phyloP scores from a whole-genome alignment of 1,284 basidiomycete species.

The Chondrostereum purpureum region DNA sequence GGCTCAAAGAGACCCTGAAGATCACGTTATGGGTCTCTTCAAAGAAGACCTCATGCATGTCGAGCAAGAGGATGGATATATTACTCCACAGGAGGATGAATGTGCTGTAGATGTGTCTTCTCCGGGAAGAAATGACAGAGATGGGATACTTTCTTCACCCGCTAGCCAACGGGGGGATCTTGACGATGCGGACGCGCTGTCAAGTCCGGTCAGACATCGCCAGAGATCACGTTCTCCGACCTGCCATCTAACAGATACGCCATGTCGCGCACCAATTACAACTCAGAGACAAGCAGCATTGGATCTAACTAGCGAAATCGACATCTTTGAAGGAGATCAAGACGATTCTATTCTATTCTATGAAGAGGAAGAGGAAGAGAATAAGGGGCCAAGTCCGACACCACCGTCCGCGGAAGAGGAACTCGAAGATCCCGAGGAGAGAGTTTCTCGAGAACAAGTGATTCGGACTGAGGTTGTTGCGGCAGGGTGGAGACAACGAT shows the following conservation, averaged over 20 bases:
- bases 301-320: constrained; percentile 44
- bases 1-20: constrained; percentile 27
- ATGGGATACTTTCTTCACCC: constrained; percentile 8
- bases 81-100: constrained; percentile 55
- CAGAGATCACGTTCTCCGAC: constrained; percentile 17
- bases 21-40: constrained; percentile 25
- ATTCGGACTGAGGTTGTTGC: constrained; percentile 39
- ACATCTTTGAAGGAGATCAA: constrained; percentile 24
- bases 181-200: constrained; percentile 52
- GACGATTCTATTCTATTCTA: constrained; percentile 4
- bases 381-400: constrained; percentile 4
- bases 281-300: constrained; percentile 44
- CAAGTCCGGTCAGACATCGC: constrained; percentile 57
- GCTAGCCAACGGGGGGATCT: constrained; percentile 24
- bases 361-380: background rate
- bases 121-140: constrained; percentile 26
- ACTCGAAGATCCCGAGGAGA: constrained; percentile 24
- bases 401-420: constrained; percentile 2
- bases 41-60: constrained; percentile 36
- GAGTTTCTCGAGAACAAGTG: constrained; percentile 18
- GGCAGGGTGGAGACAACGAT: constrained; percentile 56
- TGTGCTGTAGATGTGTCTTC: constrained; percentile 59
- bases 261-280: constrained; percentile 17
- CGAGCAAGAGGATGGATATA: constrained; percentile 71
- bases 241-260: constrained; percentile 6